phyloP scores from a whole-genome alignment of 768 basidiomycete genomes.

The Dentipellis sp. region DNA sequence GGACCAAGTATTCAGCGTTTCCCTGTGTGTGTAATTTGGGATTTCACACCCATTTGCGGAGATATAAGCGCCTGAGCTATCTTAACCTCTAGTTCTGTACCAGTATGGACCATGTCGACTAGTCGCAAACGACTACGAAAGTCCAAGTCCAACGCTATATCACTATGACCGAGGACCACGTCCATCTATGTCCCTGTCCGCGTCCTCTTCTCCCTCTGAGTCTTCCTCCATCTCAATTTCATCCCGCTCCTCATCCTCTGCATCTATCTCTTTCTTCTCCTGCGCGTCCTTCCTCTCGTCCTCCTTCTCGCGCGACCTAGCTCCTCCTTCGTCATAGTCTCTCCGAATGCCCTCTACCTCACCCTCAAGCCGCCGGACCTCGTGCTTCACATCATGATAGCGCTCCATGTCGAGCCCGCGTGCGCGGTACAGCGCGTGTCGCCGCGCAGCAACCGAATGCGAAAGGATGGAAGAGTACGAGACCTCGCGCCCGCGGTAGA shows the following conservation, averaged over 20 bases:
- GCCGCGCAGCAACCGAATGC: slow-evolving; percentile 46
- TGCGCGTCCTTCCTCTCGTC: slow-evolving; percentile 8
- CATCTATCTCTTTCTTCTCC: slow-evolving; percentile 4
- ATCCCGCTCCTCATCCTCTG: background rate
- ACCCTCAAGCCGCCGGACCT: slow-evolving; percentile 36
- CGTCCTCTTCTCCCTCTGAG: background rate
- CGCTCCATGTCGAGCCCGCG: slow-evolving; percentile 53
- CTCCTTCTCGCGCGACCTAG: slow-evolving; percentile 19
- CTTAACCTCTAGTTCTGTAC: no score
- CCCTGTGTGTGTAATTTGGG: no score
- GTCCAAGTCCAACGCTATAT: no score
- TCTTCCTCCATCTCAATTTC: background rate
- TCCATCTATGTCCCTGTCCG: no score
- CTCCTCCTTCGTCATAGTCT: slow-evolving; percentile 41
- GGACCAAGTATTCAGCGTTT: no score
- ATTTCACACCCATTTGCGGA: no score
- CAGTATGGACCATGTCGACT: no score
- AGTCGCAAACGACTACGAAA: no score
- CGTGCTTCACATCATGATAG: slow-evolving; percentile 45
- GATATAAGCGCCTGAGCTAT: no score
- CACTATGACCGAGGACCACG: no score
- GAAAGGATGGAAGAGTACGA: slow-evolving; percentile 57
- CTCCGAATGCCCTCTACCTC: slow-evolving; percentile 51
- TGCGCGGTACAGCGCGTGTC: slow-evolving; percentile 44
- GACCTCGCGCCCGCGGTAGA: slow-evolving; percentile 54